Base-by-base conservation (phyloP, 2,329 filamentous ascomycete genomes). In the Penicillium rolfsii region DNA sequence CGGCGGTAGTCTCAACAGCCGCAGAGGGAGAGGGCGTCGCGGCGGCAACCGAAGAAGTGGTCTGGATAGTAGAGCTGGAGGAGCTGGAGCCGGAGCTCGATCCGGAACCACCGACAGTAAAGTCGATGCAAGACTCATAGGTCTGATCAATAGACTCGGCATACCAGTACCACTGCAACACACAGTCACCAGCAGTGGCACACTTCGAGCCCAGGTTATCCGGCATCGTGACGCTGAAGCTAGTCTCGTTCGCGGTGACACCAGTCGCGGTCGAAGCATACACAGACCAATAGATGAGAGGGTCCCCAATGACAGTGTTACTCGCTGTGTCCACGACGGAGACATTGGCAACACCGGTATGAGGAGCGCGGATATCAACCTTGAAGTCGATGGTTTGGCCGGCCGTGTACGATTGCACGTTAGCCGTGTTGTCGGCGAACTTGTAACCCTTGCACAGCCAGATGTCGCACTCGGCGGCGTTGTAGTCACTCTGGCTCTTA, bases 381-480 rank as follows among this genome's bases (percentile, higher is more conserved):
- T 73, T 72, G 54, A 83, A 72, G 67, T 76, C 70, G 55, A 83
- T 74, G 2, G 64, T 71, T 66, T 82, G 70, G n/a, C 81, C 81
- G 4, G 79, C 65, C n/a, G 67, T 81, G 78, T 81, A 87, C 45
- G 72, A 77, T 65, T 84, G 79, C 52, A 87, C 77, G 66, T 83
- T 83, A 64, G 73, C 78, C 63, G 73, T 81, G 76, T 84, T 84
- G 76, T 87, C 85, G 49, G 69, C 79, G 73, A 81, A 85, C 70
- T 85, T 81, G 75, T 82, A 82, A 62, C 85, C 85, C 76, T 86
- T 85, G 82, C 83, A 85, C 52, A 84, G 79, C 79, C 79, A 84
- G 68, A 84, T 76, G 67, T 83, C 75, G 72, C 84, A 86, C 40
- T 74, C 70, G 1, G 72, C 70, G 49, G 77, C 76, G 57, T 83